Conservation (phyloP, 2,329 filamentous ascomycete species). For the Xylaria hypoxylon region DNA sequence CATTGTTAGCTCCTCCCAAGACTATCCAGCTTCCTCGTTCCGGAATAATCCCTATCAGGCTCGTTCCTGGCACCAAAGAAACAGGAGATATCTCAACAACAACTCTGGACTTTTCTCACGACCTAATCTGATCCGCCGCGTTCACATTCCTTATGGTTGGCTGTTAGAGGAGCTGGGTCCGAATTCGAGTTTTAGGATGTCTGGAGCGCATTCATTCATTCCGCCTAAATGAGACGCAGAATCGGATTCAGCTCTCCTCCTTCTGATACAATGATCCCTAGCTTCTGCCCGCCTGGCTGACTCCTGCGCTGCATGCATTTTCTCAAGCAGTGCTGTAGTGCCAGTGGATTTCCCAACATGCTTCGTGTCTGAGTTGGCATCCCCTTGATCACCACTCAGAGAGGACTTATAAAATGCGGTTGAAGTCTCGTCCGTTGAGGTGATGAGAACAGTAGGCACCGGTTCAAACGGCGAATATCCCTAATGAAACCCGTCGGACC, state of each 20-base stretch:
- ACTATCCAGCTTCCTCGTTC: slow-evolving; percentile 9
- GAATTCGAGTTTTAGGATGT: slow-evolving; percentile 38
- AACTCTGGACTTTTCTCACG: not conserved
- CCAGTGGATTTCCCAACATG: slow-evolving; percentile 18
- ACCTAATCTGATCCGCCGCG: not conserved
- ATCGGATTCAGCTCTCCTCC: slow-evolving; percentile 44
- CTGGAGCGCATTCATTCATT: not conserved
- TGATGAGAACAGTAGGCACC: slow-evolving; percentile 37
- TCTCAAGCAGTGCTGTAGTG: slow-evolving; percentile 33
- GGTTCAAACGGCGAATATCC: slow-evolving; percentile 40
- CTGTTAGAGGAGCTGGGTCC: slow-evolving; percentile 37
- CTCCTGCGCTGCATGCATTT: slow-evolving; percentile 46
- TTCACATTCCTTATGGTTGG: slow-evolving; percentile 26
- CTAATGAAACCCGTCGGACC: slow-evolving; percentile 53
- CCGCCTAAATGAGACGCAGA: slow-evolving; percentile 29
- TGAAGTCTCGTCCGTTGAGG: slow-evolving; percentile 35
- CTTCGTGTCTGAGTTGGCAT: slow-evolving; percentile 9
- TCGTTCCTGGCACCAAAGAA: not conserved
- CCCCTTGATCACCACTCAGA: not conserved
- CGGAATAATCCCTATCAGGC: slow-evolving; percentile 16
- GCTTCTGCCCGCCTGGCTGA: slow-evolving; percentile 45
- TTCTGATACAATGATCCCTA: slow-evolving; percentile 41
- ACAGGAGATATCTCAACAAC: not conserved
- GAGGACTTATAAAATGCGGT: slow-evolving; percentile 1
- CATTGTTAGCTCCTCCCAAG: slow-evolving; percentile 15